Evolutionary conservation across 176 grass and related monocot genomes (phyloP).

Genomic region (Lolium multiflorum): DNA sequence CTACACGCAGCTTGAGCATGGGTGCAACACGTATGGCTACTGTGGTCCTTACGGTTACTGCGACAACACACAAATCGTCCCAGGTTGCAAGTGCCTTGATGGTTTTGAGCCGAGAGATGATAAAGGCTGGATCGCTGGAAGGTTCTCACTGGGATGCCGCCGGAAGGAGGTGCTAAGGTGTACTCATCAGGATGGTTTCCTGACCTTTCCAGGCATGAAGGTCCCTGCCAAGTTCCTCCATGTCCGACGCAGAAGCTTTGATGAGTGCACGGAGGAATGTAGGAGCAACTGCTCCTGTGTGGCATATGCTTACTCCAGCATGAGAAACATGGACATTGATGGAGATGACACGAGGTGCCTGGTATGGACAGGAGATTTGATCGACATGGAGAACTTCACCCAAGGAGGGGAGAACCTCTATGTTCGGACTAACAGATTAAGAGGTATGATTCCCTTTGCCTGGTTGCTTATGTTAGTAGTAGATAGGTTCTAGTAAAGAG

Average conservation of each 20-base stretch:
- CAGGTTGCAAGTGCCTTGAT: conserved; percentile 60
- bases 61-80: conserved; percentile 16
- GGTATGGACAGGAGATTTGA: conserved; percentile 53
- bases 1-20: conserved; percentile 24
- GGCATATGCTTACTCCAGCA: conserved; percentile 62
- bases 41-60: conserved; percentile 61
- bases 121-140: neutral
- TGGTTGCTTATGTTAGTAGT: neutral
- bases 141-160: conserved; percentile 44
- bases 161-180: conserved; percentile 28
- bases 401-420: conserved; percentile 52
- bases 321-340: conserved; percentile 31
- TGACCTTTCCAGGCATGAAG: conserved; percentile 23
- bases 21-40: conserved; percentile 34
- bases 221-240: conserved; percentile 44
- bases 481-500: neutral
- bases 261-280: conserved; percentile 49
- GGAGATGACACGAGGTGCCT: conserved; percentile 47
- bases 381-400: conserved; percentile 39
- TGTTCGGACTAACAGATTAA: conserved; percentile 14
- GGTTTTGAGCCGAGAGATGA: conserved; percentile 49
- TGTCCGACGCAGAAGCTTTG: conserved; percentile 43
- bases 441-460: conserved; percentile 1
- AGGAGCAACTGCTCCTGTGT: conserved; percentile 56
- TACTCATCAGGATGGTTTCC: conserved; percentile 18